Conservation (phyloP, 2,329 filamentous ascomycete genomes). For the Neonectria coccinea region DNA sequence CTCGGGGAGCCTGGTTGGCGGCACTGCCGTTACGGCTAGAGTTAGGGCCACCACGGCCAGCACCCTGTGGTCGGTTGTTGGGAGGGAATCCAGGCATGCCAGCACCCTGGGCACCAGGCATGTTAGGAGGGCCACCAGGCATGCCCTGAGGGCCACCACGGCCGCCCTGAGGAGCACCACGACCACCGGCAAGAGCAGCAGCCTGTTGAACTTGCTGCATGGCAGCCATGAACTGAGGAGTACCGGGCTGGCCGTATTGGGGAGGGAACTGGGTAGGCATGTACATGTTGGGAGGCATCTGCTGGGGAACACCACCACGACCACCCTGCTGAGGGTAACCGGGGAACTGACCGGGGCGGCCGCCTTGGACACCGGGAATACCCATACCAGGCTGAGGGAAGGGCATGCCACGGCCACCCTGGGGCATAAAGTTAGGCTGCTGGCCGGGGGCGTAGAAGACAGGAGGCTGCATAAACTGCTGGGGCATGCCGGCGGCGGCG, state of each 20-base stretch:
- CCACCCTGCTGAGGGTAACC: slow-evolving; percentile 88
- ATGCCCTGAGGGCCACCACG: slow-evolving; percentile 71
- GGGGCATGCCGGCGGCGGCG: slow-evolving; percentile 88
- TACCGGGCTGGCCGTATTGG: slow-evolving; percentile 82
- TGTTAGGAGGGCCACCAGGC: slow-evolving; percentile 79
- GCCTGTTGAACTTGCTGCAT: slow-evolving; percentile 81
- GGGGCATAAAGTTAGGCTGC: slow-evolving; percentile 76
- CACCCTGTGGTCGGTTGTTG: slow-evolving; percentile 65
- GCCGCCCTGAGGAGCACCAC: slow-evolving; percentile 73
- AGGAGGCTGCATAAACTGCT: slow-evolving; percentile 86
- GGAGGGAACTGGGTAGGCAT: slow-evolving; percentile 85
- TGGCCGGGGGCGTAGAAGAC: slow-evolving; percentile 93
- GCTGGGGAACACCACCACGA: slow-evolving; percentile 87
- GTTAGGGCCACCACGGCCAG: slow-evolving; percentile 59
- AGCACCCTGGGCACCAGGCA: slow-evolving; percentile 61
- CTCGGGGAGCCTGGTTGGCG: slow-evolving; percentile 62
- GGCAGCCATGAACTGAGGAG: slow-evolving; percentile 83
- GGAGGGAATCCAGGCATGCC: slow-evolving; percentile 69
- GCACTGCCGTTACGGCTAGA: slow-evolving; percentile 59
- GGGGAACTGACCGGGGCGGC: slow-evolving; percentile 88
- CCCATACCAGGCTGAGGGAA: slow-evolving; percentile 74
- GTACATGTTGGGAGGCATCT: slow-evolving; percentile 89
- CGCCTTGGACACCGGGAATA: slow-evolving; percentile 79
- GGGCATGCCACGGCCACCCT: slow-evolving; percentile 73
- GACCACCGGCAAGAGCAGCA: slow-evolving; percentile 69